Evolutionary conservation across 371 early-diverging fungal genomes (phyloP), one percentile per base, ranked within the genome.

Genomic region (Capillidium heterosporum): DNA sequence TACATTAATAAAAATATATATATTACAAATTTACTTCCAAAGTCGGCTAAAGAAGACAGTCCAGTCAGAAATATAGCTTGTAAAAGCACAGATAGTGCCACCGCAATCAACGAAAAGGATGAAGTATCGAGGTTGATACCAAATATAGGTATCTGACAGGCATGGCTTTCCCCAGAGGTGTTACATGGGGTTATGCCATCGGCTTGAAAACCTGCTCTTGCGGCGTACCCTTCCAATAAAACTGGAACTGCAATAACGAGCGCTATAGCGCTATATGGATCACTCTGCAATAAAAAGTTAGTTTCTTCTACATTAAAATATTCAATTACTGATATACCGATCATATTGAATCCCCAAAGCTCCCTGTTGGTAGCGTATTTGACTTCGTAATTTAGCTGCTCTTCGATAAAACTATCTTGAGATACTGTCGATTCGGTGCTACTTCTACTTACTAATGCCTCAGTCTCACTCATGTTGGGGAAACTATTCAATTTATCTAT

Each of bases 41-140:
- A 74, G 59, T 82, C 82, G 19, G 80, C 80, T 15, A 77, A 52
- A 0, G 78, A 71, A 4, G 78, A 77, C 32, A 78, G 60, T 27
- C 68, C 65, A 56, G 77, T 72, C 58, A 77, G 74, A 24, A 75
- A 54, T 29, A 82, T 56, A 0, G 77, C 78, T 62, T 82, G 82
- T 52, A 74, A 39, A 15, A 71, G 60, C 13, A 75, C 76, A 7
- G 74, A 68, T 31, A 76, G 63, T 7, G 79, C 66, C 24, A 70
- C 70, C 11, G 75, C 65, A 62, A 77, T 77, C 42, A 81, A 63
- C 24, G 74, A 63, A 56, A 71, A 74, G 29, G 69, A 63, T 1
- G 74, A 58, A 1, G 81, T 13, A 56, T 70, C 64, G 27, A 77
- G 50, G 68, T 49, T 11, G 1, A 31, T 17, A 0, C 64, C 57